A percentile compares a stretch with the other conserved stretches of the same genome.
Evolutionary conservation across 306 rosid species (phyloP).

Genomic region (Quercus engelmannii): DNA sequence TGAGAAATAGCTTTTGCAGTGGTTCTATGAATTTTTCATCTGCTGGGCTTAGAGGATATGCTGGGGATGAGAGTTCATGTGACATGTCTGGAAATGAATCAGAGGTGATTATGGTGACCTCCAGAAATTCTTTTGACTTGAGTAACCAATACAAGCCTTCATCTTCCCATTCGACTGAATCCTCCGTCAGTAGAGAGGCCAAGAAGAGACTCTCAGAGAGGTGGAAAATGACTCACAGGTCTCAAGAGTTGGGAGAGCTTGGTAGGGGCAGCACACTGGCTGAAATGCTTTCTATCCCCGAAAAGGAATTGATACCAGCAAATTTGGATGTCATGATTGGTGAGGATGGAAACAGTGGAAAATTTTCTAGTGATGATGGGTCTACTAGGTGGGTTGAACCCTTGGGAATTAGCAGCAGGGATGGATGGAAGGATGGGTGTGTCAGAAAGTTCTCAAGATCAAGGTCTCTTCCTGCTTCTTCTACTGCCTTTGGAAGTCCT

Average conservation of each 20-base stretch:
- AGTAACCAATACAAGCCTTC: constrained; percentile 43
- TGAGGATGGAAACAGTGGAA: constrained; percentile 36
- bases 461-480: constrained; percentile 84
- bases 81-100: constrained; percentile 64
- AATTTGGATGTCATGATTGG: constrained; percentile 30
- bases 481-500: constrained; percentile 61
- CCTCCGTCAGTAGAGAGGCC: constrained; percentile 83
- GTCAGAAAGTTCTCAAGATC: constrained; percentile 65
- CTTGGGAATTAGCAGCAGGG: constrained; percentile 93
- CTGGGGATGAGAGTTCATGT: constrained; percentile 66
- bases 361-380: constrained; percentile 36
- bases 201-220: constrained; percentile 91
- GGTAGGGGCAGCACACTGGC: constrained; percentile 83
- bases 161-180: constrained; percentile 52
- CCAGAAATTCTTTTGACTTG: constrained; percentile 37
- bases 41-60: constrained; percentile 50
- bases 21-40: constrained; percentile 40
- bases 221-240: constrained; percentile 75
- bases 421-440: constrained; percentile 88
- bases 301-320: constrained; percentile 40
- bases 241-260: constrained; percentile 41
- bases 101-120: constrained; percentile 38
- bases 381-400: constrained; percentile 55
- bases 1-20: constrained; percentile 48
- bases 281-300: constrained; percentile 89